Conservation (phyloP, 768 basidiomycete species). For the Xerocomellus intermedius region DNA sequence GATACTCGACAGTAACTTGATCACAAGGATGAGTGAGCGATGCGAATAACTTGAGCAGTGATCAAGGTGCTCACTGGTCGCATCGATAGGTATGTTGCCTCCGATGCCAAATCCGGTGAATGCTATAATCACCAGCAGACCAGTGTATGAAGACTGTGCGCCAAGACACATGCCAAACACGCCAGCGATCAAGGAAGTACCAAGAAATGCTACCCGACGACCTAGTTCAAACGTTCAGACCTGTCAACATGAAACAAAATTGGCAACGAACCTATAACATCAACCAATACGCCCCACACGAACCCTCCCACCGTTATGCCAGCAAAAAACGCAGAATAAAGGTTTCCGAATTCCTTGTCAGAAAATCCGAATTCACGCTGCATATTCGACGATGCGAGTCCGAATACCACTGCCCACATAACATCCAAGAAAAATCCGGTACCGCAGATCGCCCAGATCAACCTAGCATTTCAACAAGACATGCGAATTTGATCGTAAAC, state of each 20-base stretch:
- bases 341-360: slow-evolving; percentile 14
- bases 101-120: slow-evolving; percentile 13
- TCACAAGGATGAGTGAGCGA: background rate
- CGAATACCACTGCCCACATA: slow-evolving; percentile 3
- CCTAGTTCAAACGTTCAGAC: slow-evolving; percentile 4
- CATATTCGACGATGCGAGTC: background rate
- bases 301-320: slow-evolving; percentile 8
- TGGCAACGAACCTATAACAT: slow-evolving; percentile 15
- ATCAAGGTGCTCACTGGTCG: slow-evolving; percentile 6
- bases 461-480: background rate
- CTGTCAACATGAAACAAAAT: background rate
- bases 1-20: slow-evolving; percentile 13
- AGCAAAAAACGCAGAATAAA: background rate
- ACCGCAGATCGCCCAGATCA: slow-evolving; percentile 15
- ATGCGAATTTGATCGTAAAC: background rate
- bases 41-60: background rate
- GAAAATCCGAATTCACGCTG: slow-evolving; percentile 19
- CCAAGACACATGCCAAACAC: slow-evolving; percentile 14
- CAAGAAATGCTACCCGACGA: slow-evolving; percentile 15
- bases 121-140: slow-evolving; percentile 9
- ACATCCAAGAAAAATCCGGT: slow-evolving; percentile 11
- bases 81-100: slow-evolving; percentile 16
- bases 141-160: slow-evolving; percentile 9
- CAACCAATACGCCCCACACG: slow-evolving; percentile 15
- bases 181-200: slow-evolving; percentile 13